Base-by-base conservation (phyloP, 805 yeast species). In the Metschnikowia kunwiensis region DNA sequence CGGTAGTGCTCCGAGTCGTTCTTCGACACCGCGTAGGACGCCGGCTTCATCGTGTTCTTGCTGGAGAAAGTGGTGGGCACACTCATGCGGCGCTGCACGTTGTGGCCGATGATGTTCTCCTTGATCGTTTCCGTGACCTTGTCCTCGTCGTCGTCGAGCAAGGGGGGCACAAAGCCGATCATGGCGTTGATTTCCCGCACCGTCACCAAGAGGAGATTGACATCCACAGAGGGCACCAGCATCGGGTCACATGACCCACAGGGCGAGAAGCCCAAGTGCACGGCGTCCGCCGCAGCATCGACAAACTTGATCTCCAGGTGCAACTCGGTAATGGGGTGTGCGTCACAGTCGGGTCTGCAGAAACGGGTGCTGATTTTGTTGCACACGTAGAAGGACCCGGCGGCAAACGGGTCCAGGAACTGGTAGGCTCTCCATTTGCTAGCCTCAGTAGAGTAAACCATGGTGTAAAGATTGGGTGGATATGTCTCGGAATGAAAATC, bases 341-440 rank as follows among this genome's bases (percentile, higher is more conserved):
- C 53, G 58, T 78, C 85, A 57, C 89, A 82, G 50, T 77, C 81
- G 5, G 89, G 87, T 32, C 86, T 75, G 47, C 88, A 82, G 33
- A 74, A 71, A n/a, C 50, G 46, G 36, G 63, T 62, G 17, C 57
- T 57, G 20, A 59, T 54, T 40, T 62, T 62, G 53, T 72, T 69
- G 48, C 78, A 68, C 15, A 77, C 82, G 32, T 65, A 59, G 46
- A 81, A 82, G 17, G 75, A 60, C 27, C 74, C 74, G 0, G 81
- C 72, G 9, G 85, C 81, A 48, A 76, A 77, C 1, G 86, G 84
- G 50, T 80, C 86, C 41, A 73, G 65, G 55, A 76, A 77, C 50
- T 77, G 80, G 55, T 77, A 79, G 1, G 85, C 85, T 34, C 71
- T 75, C 81, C 81, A 75, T 50, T 69, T 77, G 26, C 73, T 56